These are phyloP conservation scores for Westerdykella aurantiaca DNA, from an alignment of 2,329 filamentous ascomycete species.

Conservation along the genomic window DNA sequence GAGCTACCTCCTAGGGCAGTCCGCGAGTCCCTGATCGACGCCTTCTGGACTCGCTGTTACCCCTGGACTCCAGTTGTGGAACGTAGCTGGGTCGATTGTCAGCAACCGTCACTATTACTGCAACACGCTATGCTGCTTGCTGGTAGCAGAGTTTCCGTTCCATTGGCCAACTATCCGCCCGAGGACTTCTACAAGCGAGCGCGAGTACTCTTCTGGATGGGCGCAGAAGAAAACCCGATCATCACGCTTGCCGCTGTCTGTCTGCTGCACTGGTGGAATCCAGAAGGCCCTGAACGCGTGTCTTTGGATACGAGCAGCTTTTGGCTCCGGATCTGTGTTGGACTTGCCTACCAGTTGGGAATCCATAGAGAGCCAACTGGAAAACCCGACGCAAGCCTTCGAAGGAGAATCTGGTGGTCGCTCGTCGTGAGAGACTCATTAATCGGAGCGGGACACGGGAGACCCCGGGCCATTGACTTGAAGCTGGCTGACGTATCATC, in stretches of 20 bases:
- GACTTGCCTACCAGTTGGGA: constrained; percentile 42
- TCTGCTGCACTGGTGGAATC: constrained; percentile 42
- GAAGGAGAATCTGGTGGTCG: constrained; percentile 42
- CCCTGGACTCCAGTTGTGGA: constrained; percentile 42
- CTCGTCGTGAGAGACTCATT: constrained; percentile 39
- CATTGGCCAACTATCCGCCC: constrained; percentile 26
- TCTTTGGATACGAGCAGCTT: constrained; percentile 43
- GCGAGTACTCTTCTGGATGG: constrained; percentile 31
- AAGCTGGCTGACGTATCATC: constrained; percentile 38
- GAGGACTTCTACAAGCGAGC: constrained; percentile 33
- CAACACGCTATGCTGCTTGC: constrained; percentile 40
- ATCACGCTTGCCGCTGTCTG: constrained; percentile 38
- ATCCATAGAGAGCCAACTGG: constrained; percentile 39
- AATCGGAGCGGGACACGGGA: constrained; percentile 39
- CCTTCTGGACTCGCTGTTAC: constrained; percentile 38
- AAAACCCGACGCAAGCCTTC: constrained; percentile 30
- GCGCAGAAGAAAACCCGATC: constrained; percentile 35
- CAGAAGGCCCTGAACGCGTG: constrained; percentile 38
- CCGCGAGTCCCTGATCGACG: constrained; percentile 36
- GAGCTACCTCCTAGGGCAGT: constrained; percentile 28
- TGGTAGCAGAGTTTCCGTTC: constrained; percentile 38
- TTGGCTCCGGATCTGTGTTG: constrained; percentile 41
- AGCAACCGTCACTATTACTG: constrained; percentile 25
- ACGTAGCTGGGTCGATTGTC: constrained; percentile 36
- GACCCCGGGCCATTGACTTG: constrained; percentile 39